Percentiles rank a stretch among this genome's conserved stretches.
Conservation (phyloP, 2,329 filamentous ascomycete genomes). For the Aspergillus glaucus region DNA sequence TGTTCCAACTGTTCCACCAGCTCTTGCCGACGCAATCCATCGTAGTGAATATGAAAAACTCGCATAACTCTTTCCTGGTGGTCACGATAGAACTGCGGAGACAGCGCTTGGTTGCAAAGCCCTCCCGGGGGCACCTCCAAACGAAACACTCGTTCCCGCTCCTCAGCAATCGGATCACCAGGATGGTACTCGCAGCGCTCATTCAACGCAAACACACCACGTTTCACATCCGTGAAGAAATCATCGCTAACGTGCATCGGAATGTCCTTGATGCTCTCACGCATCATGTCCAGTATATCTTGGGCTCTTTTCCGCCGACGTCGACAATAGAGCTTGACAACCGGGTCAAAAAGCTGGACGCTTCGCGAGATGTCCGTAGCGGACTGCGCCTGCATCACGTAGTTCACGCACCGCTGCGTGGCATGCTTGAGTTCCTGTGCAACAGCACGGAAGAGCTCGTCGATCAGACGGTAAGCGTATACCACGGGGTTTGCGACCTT, state of each 20-base stretch:
- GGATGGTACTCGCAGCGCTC: conserved; percentile 26
- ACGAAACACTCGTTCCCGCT: background rate
- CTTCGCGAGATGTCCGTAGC: conserved; percentile 16
- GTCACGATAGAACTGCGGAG: background rate
- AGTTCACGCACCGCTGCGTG: conserved; percentile 14
- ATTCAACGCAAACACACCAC: conserved; percentile 25
- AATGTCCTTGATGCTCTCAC: conserved; percentile 19
- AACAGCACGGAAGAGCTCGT: conserved; percentile 19
- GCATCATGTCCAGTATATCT: conserved; percentile 17
- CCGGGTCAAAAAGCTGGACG: conserved; percentile 20
- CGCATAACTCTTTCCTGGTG: background rate
- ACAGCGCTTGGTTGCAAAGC: background rate
- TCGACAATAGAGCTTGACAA: conserved; percentile 15
- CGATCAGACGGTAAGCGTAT: conserved; percentile 13
- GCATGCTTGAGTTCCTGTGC: conserved; percentile 19
- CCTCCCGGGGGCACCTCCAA: background rate
- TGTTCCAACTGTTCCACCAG: too few relatives aligned
- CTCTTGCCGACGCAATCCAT: background rate
- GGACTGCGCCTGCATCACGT: conserved; percentile 11
- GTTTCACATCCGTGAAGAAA: conserved; percentile 25
- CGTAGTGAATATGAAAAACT: background rate
- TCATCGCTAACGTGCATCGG: conserved; percentile 23
- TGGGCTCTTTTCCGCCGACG: conserved; percentile 18
- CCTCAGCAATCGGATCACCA: conserved; percentile 20
- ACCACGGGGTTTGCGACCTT: conserved; percentile 11